Conservation (phyloP, 176 grass and related monocot species). For the Musa schizocarpa region DNA sequence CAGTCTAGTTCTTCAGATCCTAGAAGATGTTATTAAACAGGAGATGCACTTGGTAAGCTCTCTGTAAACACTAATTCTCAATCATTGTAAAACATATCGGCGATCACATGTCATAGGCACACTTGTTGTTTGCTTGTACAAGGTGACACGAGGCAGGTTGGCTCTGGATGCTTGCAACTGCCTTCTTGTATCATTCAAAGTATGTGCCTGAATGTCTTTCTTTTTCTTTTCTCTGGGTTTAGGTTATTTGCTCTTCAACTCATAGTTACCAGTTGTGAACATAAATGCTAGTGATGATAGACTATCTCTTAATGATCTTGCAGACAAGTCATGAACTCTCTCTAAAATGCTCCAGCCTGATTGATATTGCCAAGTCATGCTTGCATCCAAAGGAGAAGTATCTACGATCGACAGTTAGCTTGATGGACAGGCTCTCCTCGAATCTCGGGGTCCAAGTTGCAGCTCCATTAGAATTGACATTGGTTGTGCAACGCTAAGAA, state of each 20-base stretch:
- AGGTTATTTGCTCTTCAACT: too few species aligned
- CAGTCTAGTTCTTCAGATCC: slow-evolving; percentile 6
- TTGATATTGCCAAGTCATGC: slow-evolving; percentile 4
- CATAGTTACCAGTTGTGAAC: too few species aligned
- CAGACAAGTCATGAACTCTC: slow-evolving; percentile 5
- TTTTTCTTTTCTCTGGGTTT: too few species aligned
- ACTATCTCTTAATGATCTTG: neutral
- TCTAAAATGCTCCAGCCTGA: slow-evolving; percentile 9
- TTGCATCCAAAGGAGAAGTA: slow-evolving; percentile 9
- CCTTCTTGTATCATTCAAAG: slow-evolving; percentile 9
- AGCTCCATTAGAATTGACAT: neutral
- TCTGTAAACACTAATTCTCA: neutral
- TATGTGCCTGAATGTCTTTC: neutral
- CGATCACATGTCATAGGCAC: neutral
- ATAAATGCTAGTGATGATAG: too few species aligned
- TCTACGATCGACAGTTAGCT: slow-evolving; percentile 4
- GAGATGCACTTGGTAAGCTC: slow-evolving; percentile 7
- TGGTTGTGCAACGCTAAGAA: too few species aligned
- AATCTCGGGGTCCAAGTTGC: neutral
- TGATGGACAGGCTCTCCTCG: neutral
- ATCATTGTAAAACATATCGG: neutral
- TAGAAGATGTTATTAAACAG: slow-evolving; percentile 12
- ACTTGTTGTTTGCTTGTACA: neutral
- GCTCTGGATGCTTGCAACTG: slow-evolving; percentile 17
- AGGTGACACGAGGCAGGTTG: slow-evolving; percentile 9